Base-by-base conservation (phyloP, 2,329 filamentous ascomycete genomes). In the Penicillium hordei region DNA sequence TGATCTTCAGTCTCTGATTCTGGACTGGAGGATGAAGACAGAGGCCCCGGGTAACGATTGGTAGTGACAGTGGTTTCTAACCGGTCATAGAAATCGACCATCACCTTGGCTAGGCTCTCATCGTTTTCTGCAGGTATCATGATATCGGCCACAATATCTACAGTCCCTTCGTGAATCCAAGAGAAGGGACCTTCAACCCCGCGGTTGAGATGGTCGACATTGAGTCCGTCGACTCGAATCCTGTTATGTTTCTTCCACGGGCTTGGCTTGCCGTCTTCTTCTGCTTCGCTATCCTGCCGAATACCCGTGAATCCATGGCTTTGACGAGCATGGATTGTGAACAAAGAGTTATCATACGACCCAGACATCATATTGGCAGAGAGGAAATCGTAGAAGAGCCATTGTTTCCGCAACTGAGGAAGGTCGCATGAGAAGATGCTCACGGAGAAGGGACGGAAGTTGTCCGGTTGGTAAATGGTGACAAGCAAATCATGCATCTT, bases 381-480 rank as follows among this genome's bases (percentile, higher is more conserved):
- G 29, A 99, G 78, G 66, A 99, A 95, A 74, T 99, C 94, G 78
- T 99, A 99, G 74, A 97, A 97, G 0, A 99, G 82, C 90, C 92
- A 99, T 69, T 96, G 93, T 71, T 97, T 97, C 52, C 94, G 86
- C 46, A 99, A 79, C 68, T 94, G 89, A 1, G 94, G 93, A 39
- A 99, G 83, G 70, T 97, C 93, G 74, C 93, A 97, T 7, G 91
- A 94, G 78, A 91, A 99, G 60, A 99, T 95, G 78, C 93, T 97
- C 64, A 96, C 87, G 0, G 92, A 89, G 73, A 96, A 99, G 0
- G 94, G 94, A n/a, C 94, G 86, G 79, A 99, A 97, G 49, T 87
- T 87, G 55, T 86, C 83, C 0, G 94, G 93, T 70, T 99, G 93
- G 71, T 97, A 91, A 48, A 99, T 82, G 0, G 93, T 97, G 31